phyloP scores from a whole-genome alignment of 257 asterid genomes.

The Nicotiana benthamiana region DNA sequence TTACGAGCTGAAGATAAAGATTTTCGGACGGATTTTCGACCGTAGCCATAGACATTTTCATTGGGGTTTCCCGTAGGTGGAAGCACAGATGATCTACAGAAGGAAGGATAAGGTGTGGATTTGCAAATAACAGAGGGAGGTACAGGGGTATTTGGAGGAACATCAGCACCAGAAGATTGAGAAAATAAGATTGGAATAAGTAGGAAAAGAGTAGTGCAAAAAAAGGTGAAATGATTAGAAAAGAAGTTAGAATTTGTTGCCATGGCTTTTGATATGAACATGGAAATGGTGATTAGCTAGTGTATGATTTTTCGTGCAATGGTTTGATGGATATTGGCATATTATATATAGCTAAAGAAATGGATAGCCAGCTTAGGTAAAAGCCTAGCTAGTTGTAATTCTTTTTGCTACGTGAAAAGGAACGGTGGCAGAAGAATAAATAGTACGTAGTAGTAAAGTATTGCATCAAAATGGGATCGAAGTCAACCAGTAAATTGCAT shows the following conservation, averaged over 20 bases:
- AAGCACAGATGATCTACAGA: conserved; percentile 33
- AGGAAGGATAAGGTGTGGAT: conserved; percentile 23
- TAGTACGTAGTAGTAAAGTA: not conserved
- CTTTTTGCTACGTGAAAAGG: not conserved
- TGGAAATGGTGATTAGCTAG: not conserved
- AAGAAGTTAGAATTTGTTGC: not conserved
- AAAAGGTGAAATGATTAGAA: not conserved
- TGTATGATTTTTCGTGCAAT: not conserved
- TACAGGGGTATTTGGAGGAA: not conserved
- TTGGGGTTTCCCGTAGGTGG: conserved; percentile 8
- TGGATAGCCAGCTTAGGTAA: not conserved
- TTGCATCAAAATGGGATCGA: not conserved
- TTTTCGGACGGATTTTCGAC: conserved; percentile 45
- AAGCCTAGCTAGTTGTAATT: not conserved
- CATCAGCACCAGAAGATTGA: conserved; percentile 6
- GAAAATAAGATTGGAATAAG: not conserved
- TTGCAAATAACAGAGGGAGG: conserved; percentile 19
- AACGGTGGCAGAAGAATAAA: not conserved
- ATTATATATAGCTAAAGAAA: not conserved
- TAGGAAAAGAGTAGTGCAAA: not conserved
- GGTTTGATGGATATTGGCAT: not conserved
- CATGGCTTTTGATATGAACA: not conserved
- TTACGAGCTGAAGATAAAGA: conserved; percentile 43
- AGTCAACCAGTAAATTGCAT: not conserved
- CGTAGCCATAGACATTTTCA: conserved; percentile 41